Percentiles rank a stretch among this genome's conserved stretches.
These are phyloP conservation scores for Aspergillus flavus DNA, from an alignment of 2,329 filamentous ascomycete species.

Conservation along the genomic window DNA sequence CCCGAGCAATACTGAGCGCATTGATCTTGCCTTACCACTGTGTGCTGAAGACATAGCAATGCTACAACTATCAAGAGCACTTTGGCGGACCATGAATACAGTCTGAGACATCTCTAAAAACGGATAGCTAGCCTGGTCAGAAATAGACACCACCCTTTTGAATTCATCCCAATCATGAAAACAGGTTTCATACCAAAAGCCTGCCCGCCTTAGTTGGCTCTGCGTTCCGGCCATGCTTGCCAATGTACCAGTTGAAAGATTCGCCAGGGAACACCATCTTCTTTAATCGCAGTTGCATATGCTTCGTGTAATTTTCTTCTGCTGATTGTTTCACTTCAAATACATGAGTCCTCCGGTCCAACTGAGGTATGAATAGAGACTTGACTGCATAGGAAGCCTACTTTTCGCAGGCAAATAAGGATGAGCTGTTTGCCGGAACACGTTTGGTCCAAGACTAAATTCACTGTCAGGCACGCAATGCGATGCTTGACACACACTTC, in stretches of 20 bases:
- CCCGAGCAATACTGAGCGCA: too few relatives aligned
- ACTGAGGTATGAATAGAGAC: conserved; percentile 33
- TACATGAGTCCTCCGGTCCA: conserved; percentile 34
- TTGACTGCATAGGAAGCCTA: conserved; percentile 34
- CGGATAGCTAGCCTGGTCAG: not conserved
- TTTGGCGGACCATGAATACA: not conserved
- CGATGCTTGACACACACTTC: not conserved
- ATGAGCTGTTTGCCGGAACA: conserved; percentile 35
- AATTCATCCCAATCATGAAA: not conserved
- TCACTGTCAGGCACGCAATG: not conserved
- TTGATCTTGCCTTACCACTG: too few relatives aligned
- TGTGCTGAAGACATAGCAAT: too few relatives aligned
- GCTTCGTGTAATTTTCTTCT: conserved; percentile 33
- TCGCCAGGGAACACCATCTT: conserved; percentile 34
- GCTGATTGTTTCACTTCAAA: conserved; percentile 20
- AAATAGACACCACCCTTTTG: not conserved
- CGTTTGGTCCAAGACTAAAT: conserved; percentile 27
- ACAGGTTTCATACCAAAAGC: conserved; percentile 6
- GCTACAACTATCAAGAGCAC: too few relatives aligned
- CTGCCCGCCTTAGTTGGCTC: conserved; percentile 33
- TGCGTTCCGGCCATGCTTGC: conserved; percentile 39
- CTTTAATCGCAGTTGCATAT: conserved; percentile 31
- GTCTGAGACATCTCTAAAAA: not conserved
- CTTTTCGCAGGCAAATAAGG: conserved; percentile 33
- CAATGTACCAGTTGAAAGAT: conserved; percentile 50